Conservation (phyloP, 805 yeast genomes). For the Kockiozyma suomiensis region DNA sequence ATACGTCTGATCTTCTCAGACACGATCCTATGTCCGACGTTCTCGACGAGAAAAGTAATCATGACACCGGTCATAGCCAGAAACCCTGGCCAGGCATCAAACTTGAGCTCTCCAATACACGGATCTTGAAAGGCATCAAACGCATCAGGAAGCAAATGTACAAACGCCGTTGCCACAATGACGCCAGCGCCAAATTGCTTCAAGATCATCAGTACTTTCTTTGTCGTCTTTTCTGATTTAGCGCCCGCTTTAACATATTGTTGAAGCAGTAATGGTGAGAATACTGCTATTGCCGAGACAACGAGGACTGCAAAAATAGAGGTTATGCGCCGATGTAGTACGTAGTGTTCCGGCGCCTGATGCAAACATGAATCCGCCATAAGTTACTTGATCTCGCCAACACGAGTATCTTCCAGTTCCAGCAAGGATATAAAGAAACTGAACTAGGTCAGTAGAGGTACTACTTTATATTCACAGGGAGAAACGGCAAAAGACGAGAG, state of each 20-base stretch:
- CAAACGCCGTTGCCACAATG: conserved; percentile 77
- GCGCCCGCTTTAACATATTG: conserved; percentile 6
- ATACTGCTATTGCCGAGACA: conserved; percentile 31
- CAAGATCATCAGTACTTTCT: conserved; percentile 48
- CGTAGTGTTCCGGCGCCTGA: conserved; percentile 10
- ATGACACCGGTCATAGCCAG: conserved; percentile 53
- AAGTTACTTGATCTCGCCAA: too few relatives aligned
- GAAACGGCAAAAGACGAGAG: not conserved
- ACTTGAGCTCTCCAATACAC: conserved; percentile 62
- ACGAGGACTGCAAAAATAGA: conserved; percentile 33
- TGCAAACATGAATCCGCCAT: conserved; percentile 4
- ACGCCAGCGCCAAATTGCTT: conserved; percentile 85
- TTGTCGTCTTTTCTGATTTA: conserved; percentile 7
- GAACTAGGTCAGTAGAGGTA: too few relatives aligned
- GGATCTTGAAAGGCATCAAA: conserved; percentile 55
- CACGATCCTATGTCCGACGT: conserved; percentile 43
- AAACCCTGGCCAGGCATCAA: conserved; percentile 60
- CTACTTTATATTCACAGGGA: too few relatives aligned
- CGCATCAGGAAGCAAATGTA: conserved; percentile 74
- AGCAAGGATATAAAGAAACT: too few relatives aligned
- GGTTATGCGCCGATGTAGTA: conserved; percentile 25
- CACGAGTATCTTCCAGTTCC: too few relatives aligned
- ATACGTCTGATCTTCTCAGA: conserved; percentile 24
- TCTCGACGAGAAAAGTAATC: conserved; percentile 56
- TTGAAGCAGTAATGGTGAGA: conserved; percentile 27